phyloP scores from a whole-genome alignment of 805 yeast genomes.

The Metschnikowia henanensis region DNA sequence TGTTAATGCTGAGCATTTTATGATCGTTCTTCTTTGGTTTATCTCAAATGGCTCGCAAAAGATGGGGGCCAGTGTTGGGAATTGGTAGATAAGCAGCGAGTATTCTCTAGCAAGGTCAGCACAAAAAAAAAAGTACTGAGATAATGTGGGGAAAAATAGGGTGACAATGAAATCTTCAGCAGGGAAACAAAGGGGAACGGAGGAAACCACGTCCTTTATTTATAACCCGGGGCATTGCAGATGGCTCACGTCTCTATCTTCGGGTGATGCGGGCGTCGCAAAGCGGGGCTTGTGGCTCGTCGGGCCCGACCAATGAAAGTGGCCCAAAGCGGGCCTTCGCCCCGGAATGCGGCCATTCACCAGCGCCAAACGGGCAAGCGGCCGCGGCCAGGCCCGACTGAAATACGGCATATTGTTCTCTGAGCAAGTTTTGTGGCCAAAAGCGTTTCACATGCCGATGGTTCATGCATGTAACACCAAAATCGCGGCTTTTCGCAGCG shows the following conservation, averaged over 20 bases:
- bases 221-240: constrained; percentile 4
- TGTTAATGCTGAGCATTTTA: constrained; percentile 8
- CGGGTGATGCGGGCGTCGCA: constrained; percentile 1
- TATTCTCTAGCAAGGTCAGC: constrained; percentile 7
- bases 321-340: constrained; percentile 2
- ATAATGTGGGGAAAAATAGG: background rate
- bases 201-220: background rate
- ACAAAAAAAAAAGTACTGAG: background rate
- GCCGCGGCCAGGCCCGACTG: constrained; percentile 8
- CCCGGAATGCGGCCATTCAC: background rate
- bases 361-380: background rate
- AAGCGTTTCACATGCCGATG: background rate
- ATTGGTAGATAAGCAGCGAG: constrained; percentile 4
- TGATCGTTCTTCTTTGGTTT: background rate
- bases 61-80: background rate
- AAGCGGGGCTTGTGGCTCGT: constrained; percentile 2
- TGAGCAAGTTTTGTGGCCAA: constrained; percentile 1
- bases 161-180: no score
- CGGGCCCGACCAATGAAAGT: constrained; percentile 7
- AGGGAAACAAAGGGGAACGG: background rate
- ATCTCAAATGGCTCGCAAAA: background rate
- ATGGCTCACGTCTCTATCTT: background rate
- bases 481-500: background rate
- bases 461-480: background rate
- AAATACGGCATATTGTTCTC: background rate